A percentile compares a stretch with the other conserved stretches of the same genome.
Evolutionary conservation across 140 eudicot genomes (phyloP).

Genomic region (Anethum foeniculum): DNA sequence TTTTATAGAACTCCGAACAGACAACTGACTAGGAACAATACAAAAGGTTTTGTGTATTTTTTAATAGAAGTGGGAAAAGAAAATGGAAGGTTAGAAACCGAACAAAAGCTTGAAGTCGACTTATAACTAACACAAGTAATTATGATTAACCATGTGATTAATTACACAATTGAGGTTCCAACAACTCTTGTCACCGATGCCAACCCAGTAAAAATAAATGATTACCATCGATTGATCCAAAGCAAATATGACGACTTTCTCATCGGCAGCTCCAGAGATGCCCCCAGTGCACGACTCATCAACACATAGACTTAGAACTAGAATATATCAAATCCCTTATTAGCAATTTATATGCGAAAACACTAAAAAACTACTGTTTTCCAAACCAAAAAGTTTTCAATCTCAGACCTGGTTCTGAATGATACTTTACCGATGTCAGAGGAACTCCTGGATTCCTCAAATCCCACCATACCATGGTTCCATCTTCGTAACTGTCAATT

Average conservation of each 20-base stretch:
- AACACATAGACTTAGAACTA: conserved; percentile 54
- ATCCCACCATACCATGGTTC: conserved; percentile 93
- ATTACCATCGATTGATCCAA: conserved; percentile 56
- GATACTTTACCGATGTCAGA: conserved; percentile 56
- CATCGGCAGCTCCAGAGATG: conserved; percentile 84
- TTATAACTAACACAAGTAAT: background rate
- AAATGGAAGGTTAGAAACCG: no score
- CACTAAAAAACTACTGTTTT: background rate
- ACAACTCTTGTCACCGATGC: background rate
- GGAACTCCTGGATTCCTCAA: conserved; percentile 61
- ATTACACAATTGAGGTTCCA: background rate
- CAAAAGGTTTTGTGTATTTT: background rate
- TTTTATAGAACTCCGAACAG: background rate
- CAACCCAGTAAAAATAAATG: background rate
- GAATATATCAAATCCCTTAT: conserved; percentile 7
- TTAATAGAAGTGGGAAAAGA: background rate
- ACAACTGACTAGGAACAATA: background rate
- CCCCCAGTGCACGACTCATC: conserved; percentile 67
- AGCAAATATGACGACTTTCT: conserved; percentile 44
- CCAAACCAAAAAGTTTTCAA: background rate
- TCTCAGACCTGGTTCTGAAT: conserved; percentile 67
- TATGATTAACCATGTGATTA: background rate
- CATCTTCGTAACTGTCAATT: conserved; percentile 64
- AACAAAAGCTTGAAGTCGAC: background rate
- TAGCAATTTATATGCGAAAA: background rate